phyloP scores from a whole-genome alignment of 176 grass and related monocot genomes.

The Thalia dealbata region DNA sequence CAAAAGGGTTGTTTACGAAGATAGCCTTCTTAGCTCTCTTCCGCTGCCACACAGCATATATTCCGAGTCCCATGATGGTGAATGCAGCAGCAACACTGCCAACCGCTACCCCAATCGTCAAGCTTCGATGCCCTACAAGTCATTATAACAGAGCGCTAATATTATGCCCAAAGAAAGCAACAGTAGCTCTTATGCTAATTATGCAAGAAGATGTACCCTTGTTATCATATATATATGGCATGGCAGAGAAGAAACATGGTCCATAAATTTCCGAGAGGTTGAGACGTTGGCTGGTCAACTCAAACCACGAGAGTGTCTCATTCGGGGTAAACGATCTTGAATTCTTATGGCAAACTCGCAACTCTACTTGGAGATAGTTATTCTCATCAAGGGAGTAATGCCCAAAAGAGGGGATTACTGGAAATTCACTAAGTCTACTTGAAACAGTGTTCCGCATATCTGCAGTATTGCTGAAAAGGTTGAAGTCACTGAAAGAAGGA shows the following conservation, averaged over 20 bases:
- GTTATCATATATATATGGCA: slow-evolving; percentile 15
- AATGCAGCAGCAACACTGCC: slow-evolving; percentile 26
- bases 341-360: slow-evolving; percentile 29
- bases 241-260: slow-evolving; percentile 39
- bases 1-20: slow-evolving; percentile 72
- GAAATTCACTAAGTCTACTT: background rate
- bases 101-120: slow-evolving; percentile 33
- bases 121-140: background rate
- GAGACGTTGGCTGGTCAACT: slow-evolving; percentile 34
- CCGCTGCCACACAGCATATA: slow-evolving; percentile 56
- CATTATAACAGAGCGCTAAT: background rate
- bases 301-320: slow-evolving; percentile 27
- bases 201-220: slow-evolving; percentile 22
- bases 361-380: slow-evolving; percentile 25
- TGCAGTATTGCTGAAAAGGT: background rate
- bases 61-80: slow-evolving; percentile 27
- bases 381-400: slow-evolving; percentile 10
- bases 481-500: background rate
- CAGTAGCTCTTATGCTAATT: background rate
- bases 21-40: slow-evolving; percentile 43
- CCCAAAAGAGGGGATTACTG: background rate
- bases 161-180: too few relatives aligned
- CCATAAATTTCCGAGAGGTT: slow-evolving; percentile 22
- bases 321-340: slow-evolving; percentile 29
- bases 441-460: background rate